Evolutionary conservation across 768 basidiomycete species (phyloP).

Genomic region (Multifurca ochricompacta): DNA sequence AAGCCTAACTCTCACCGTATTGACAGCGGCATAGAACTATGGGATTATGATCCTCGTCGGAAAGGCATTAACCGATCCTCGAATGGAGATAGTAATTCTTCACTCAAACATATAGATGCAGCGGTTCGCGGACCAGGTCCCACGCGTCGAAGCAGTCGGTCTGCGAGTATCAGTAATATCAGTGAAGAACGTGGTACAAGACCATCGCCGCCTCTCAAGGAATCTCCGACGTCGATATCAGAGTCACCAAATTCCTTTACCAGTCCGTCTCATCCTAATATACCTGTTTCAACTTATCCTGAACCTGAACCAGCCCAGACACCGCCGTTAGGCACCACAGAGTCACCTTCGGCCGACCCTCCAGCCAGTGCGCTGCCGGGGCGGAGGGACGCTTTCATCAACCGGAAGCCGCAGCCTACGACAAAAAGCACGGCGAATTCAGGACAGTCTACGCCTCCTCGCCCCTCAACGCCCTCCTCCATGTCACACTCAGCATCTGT

Average conservation of each 20-base stretch:
- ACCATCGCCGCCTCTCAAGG: not conserved
- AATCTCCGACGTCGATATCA: not conserved
- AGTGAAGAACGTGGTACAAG: not conserved
- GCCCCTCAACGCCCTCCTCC: constrained; percentile 14
- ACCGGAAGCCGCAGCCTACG: constrained; percentile 12
- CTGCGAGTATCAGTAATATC: not conserved
- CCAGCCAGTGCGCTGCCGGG: not conserved
- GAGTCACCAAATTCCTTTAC: not conserved
- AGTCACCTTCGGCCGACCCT: not conserved
- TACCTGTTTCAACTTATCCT: not conserved
- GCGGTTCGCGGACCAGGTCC: not conserved
- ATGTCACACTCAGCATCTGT: constrained; percentile 1
- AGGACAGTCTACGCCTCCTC: constrained; percentile 5
- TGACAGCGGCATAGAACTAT: constrained; percentile 15
- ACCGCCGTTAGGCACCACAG: not conserved
- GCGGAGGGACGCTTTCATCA: constrained; percentile 11
- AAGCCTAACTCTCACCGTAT: not conserved
- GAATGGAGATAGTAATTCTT: not conserved
- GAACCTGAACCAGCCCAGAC: not conserved
- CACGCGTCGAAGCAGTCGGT: not conserved
- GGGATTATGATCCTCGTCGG: constrained; percentile 6
- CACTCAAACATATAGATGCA: no score
- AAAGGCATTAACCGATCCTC: not conserved
- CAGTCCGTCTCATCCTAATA: not conserved
- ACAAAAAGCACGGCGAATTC: not conserved